phyloP scores from a whole-genome alignment of 768 basidiomycete species.

The Boletus patriciae region DNA sequence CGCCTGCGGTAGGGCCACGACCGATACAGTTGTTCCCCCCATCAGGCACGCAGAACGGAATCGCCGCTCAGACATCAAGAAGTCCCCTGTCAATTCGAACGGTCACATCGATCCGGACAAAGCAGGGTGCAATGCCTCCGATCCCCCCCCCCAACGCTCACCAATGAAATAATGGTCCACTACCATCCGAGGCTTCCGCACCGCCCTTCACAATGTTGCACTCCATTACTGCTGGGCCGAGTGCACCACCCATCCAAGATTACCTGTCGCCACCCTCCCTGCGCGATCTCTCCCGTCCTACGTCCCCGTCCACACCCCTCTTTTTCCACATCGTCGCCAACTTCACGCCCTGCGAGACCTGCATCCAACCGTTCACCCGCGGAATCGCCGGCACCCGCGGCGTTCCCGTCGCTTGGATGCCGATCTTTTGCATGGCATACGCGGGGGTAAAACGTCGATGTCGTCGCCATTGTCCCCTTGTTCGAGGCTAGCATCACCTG shows the following conservation, averaged over 20 bases:
- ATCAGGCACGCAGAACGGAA: background rate
- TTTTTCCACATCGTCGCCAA: conserved; percentile 31
- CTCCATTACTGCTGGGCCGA: conserved; percentile 11
- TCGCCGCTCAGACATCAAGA: background rate
- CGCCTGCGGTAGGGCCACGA: conserved; percentile 30
- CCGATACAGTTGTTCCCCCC: conserved; percentile 4
- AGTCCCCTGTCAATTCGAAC: conserved; percentile 1
- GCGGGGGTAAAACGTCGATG: conserved; percentile 15
- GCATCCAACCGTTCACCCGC: conserved; percentile 24
- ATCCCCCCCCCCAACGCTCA: too few relatives aligned
- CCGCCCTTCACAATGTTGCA: background rate
- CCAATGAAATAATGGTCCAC: too few relatives aligned
- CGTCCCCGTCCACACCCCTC: conserved; percentile 36
- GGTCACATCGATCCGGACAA: conserved; percentile 9
- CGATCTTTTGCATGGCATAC: conserved; percentile 1
- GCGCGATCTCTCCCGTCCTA: conserved; percentile 20
- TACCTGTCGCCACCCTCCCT: conserved; percentile 20
- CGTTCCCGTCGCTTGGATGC: conserved; percentile 14
- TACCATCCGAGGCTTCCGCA: conserved; percentile 2
- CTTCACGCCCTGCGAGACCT: conserved; percentile 31
- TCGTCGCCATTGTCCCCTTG: conserved; percentile 34
- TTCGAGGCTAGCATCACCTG: conserved; percentile 40
- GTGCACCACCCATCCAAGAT: background rate
- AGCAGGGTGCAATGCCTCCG: background rate
- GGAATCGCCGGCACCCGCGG: conserved; percentile 24